A percentile compares a stretch with the other conserved stretches of the same genome.
phyloP scores from a whole-genome alignment of 495 filamentous ascomycete species.

The Aspergillus panamensis region DNA sequence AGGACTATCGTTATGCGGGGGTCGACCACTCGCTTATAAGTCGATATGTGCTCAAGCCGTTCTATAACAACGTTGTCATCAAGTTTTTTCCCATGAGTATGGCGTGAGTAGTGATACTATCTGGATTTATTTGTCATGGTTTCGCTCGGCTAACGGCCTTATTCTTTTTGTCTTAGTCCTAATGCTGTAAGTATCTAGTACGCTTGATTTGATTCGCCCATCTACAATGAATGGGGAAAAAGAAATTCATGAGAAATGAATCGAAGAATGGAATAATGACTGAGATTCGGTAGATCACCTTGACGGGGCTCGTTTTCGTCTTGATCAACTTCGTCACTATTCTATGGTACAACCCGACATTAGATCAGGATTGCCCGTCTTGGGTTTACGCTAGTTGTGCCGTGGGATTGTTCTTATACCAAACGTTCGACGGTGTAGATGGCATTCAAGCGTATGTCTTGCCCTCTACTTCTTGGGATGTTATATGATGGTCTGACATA shows the following conservation, averaged over 20 bases:
- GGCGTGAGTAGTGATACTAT: slow-evolving; percentile 61
- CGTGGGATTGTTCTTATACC: slow-evolving; percentile 86
- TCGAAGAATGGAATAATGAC: slow-evolving; percentile 10
- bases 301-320: slow-evolving; percentile 89
- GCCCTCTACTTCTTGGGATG: neutral
- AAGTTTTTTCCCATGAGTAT: slow-evolving; percentile 91
- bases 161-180: slow-evolving; percentile 39
- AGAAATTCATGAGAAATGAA: neutral
- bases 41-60: slow-evolving; percentile 90
- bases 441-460: slow-evolving; percentile 79
- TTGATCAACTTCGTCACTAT: slow-evolving; percentile 87
- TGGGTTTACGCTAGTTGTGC: slow-evolving; percentile 97
- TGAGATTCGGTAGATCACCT: slow-evolving; percentile 61
- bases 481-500: slow-evolving; percentile 13
- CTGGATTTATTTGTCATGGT: slow-evolving; percentile 10
- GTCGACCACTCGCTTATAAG: slow-evolving; percentile 89
- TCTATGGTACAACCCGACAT: slow-evolving; percentile 91
- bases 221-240: neutral
- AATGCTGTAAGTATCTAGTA: slow-evolving; percentile 52
- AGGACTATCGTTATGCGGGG: slow-evolving; percentile 86
- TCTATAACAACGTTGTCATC: slow-evolving; percentile 94
- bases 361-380: slow-evolving; percentile 86
- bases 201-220: neutral
- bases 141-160: slow-evolving; percentile 25
- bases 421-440: slow-evolving; percentile 97